Base-by-base conservation (phyloP, 305 asterid species). In the Withania somnifera region DNA sequence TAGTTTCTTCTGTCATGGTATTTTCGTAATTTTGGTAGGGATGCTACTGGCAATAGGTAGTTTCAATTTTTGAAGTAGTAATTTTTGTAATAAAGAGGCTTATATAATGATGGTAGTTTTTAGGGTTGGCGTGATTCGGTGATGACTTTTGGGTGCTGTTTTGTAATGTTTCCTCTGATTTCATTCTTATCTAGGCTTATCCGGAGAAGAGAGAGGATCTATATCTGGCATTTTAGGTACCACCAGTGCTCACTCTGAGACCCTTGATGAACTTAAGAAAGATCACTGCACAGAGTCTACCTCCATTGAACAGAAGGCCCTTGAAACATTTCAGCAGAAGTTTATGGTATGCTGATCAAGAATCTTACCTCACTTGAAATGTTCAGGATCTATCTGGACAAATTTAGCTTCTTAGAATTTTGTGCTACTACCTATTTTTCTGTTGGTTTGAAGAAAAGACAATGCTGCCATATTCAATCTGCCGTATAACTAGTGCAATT, bases 271-370 rank as follows among this genome's bases (percentile, higher is more conserved):
- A 54, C 96, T 94, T 82, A 81, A 80, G 79, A 85, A 75, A 38
- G 91, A 88, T 68, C 97, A 94, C 86, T 84, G 94, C 67, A 81
- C 85, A 80, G 91, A 90, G 82, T 89, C 97, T 52, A 81, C 87
- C 81, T 81, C 83, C 11, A 82, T 87, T 19, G 85, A 79, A 52
- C 82, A 84, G 83, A 85, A 85, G 76, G 77, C 89, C 45, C 52
- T 38, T 7, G 88, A 84, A 36, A 87, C 90, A 10, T 88, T 88
- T 63, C 81, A 83, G 28, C 85, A 82, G 83, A 82, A 83, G 52
- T 87, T 85, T 34, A 89, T 85, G 91, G 90, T 87, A 89, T 63
- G 88, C n/a, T 38, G 11, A 75, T 75, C 80, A 75, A 15, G 17
- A 26, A 73, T 73, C 63, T 75, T 14, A 4, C 36, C 11, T 26